Percentiles rank a stretch among this genome's conserved stretches.
Conservation (phyloP, 164 flowering plant genomes). For the Umbilicus rupestris region DNA sequence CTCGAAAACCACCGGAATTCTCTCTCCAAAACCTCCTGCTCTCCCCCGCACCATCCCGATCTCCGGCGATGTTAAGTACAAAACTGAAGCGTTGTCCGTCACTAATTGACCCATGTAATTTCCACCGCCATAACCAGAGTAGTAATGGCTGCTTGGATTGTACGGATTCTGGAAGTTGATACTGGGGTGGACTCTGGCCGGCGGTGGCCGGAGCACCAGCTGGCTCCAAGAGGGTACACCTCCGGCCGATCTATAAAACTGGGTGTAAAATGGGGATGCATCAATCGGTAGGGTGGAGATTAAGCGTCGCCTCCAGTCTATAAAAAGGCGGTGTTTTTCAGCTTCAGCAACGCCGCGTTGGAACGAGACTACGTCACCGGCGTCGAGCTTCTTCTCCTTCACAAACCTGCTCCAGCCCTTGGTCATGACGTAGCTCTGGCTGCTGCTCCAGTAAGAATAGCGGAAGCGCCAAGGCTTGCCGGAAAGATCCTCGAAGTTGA, state of each 20-base stretch:
- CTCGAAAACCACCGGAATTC: slow-evolving; percentile 32
- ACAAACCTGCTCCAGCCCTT: slow-evolving; percentile 98
- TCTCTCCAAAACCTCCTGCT: slow-evolving; percentile 15
- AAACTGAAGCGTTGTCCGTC: neutral
- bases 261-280: neutral
- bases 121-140: slow-evolving; percentile 2
- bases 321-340: slow-evolving; percentile 45
- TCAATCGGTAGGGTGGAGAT: slow-evolving; percentile 18
- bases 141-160: neutral
- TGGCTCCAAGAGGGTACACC: neutral
- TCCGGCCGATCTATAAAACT: slow-evolving; percentile 8
- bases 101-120: neutral
- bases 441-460: slow-evolving; percentile 96
- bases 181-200: neutral
- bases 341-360: slow-evolving; percentile 53
- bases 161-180: neutral
- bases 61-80: slow-evolving; percentile 22
- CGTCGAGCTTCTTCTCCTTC: slow-evolving; percentile 86
- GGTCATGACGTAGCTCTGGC: slow-evolving; percentile 98
- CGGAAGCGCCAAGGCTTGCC: slow-evolving; percentile 90
- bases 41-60: slow-evolving; percentile 6
- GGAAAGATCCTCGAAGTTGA: slow-evolving; percentile 67
- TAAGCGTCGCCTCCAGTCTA: slow-evolving; percentile 77
- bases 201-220: neutral
- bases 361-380: slow-evolving; percentile 83